These are phyloP conservation scores for Coemansia sp. DNA, from an alignment of 192 early-diverging fungal genomes.

Conservation along the genomic window DNA sequence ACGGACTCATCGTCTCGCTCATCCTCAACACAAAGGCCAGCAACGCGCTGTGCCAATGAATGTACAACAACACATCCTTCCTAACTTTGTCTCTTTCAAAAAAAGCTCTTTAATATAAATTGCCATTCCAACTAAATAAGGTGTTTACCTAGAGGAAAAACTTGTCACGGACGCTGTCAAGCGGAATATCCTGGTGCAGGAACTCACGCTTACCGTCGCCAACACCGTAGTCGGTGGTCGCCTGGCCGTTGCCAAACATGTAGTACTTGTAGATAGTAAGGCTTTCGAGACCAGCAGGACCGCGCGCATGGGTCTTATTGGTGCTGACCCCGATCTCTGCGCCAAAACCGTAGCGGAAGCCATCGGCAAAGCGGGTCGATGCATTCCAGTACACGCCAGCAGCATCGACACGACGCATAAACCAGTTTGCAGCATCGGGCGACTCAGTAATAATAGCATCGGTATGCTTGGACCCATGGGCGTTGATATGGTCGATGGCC, in stretches of 20 bases:
- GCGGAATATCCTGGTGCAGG: conserved; percentile 67
- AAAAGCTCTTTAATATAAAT: too few relatives aligned
- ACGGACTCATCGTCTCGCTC: conserved; percentile 95
- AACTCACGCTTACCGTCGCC: conserved; percentile 67
- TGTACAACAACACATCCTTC: too few relatives aligned
- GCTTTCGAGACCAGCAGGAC: conserved; percentile 96
- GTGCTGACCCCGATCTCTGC: conserved; percentile 97
- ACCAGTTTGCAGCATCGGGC: conserved; percentile 68
- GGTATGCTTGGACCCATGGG: conserved; percentile 93
- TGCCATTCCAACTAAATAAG: too few relatives aligned
- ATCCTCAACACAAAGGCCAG: conserved; percentile 95
- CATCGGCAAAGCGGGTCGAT: conserved; percentile 93
- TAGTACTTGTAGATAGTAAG: conserved; percentile 98
- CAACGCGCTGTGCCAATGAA: conserved; percentile 46
- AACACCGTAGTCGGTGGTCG: conserved; percentile 75
- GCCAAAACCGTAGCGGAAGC: conserved; percentile 98
- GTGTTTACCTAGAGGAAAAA: conserved; percentile 44
- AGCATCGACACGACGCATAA: conserved; percentile 91
- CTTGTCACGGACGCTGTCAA: conserved; percentile 43
- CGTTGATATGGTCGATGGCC: conserved; percentile 92
- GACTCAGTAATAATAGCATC: conserved; percentile 91
- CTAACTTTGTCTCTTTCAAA: background rate
- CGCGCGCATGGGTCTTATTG: conserved; percentile 98
- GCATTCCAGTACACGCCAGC: conserved; percentile 99
- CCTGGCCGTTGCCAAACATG: conserved; percentile 86